phyloP scores from a whole-genome alignment of 306 rosid species.

The Psophocarpus tetragonolobus region DNA sequence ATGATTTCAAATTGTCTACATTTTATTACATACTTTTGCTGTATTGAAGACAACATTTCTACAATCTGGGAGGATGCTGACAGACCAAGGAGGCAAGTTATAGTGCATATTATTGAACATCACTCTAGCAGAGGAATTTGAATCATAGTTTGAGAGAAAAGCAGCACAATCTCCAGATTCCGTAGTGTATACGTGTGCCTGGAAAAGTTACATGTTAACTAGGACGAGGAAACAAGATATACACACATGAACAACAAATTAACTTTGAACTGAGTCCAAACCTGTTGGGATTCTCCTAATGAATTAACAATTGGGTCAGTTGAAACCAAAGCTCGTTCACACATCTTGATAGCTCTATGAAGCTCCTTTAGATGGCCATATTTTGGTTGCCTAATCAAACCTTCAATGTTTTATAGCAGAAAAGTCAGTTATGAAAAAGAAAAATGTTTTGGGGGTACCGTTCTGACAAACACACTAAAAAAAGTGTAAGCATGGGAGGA shows the following conservation, averaged over 20 bases:
- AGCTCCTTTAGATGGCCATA: constrained; percentile 87
- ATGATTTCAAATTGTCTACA: not conserved
- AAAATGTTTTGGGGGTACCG: not conserved
- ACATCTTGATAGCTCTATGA: constrained; percentile 73
- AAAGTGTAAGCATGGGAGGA: constrained; percentile 3
- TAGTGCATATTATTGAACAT: constrained; percentile 87
- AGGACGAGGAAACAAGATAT: constrained; percentile 26
- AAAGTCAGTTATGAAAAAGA: constrained; percentile 17
- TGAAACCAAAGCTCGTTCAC: constrained; percentile 69
- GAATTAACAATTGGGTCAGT: constrained; percentile 74
- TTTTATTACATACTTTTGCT: constrained; percentile 58
- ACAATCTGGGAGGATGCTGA: constrained; percentile 85
- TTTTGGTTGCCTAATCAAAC: constrained; percentile 82
- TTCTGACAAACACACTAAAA: not conserved
- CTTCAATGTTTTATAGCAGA: constrained; percentile 42
- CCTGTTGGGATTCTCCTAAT: constrained; percentile 77
- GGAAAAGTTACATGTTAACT: constrained; percentile 15
- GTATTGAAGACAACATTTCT: constrained; percentile 79
- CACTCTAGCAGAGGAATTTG: constrained; percentile 62
- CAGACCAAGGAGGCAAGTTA: constrained; percentile 84
- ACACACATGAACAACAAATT: not conserved
- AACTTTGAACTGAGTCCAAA: constrained; percentile 28
- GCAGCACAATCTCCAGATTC: constrained; percentile 79
- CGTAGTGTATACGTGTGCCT: constrained; percentile 74
- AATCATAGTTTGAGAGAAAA: constrained; percentile 71